Evolutionary conservation across 768 basidiomycete species (phyloP), one percentile per base, ranked within the genome.

Genomic region (Mycena vitilis): DNA sequence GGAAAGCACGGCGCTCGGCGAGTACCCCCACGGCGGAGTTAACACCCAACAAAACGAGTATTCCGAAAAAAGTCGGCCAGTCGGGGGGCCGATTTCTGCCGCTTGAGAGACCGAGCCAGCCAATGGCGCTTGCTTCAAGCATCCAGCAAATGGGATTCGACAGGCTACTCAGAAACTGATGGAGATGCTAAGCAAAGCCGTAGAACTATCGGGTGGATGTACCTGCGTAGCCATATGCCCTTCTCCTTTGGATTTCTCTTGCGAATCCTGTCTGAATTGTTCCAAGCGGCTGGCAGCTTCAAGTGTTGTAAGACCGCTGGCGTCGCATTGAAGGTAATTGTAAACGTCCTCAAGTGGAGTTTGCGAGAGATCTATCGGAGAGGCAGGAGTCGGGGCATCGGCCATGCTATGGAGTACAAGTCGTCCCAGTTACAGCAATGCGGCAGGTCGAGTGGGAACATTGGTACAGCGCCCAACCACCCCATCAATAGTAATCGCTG

Each of bases 101-200:
- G 80, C 98, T 98, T 62, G 96, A 97, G 40, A 98, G 88, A 49
- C 88, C 95, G 78, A 98, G 98, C 56, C 96, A 95, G 71, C 95
- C 95, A 23, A 95, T 84, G 13, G 95, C 93, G 44, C 95, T 95
- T 66, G 91, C 95, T 82, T 98, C 96, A 95, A 99, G 97, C 81
- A 98, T 96, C 96, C 96, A 99, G 47, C 95, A 98, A 12, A 99
- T 85, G 45, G 96, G 96, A 83, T 99, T 99, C 96, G 96, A 99
- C 96, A 98, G 97, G 87, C 98, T 98, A 78, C 90, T 89, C 74
- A 95, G 82, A 80, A 96, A 95, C 93, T 94, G 44, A 0, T 22
- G 36, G 30, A 22, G n/a, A 54, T 22, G 34, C 47, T 45, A 56
- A 4, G 23, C 11, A 25, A 40, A 51, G 15, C 10, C 40, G 40